Base-by-base conservation (phyloP, 1,139 yeast genomes). In the Eremothecium sinecaudum region DNA sequence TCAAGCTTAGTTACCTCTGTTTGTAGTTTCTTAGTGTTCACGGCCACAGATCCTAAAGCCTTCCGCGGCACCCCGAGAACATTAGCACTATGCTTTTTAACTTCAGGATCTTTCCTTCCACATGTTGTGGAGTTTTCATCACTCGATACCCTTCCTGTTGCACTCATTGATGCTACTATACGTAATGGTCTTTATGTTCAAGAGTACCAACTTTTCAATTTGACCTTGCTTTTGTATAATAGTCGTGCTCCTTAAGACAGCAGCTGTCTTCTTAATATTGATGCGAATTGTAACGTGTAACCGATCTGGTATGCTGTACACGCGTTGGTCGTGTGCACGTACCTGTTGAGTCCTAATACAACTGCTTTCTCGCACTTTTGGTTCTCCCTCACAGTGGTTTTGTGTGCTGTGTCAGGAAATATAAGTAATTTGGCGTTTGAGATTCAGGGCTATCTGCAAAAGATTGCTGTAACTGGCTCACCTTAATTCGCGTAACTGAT, bases 41-140 rank as follows among this genome's bases (percentile, higher is more conserved):
- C 30, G 15, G 21, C 21, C 21, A 27, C 30, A 4, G 30, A 4
- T 4, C 30, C 14, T 11, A 27, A 18, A n/a, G 30, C 30, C 30
- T 27, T 27, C 15, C 30, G 19, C 21, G 30, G 30, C 21, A 27
- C 30, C 30, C 30, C 30, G 15, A 27, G 20, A 19, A 27, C 21
- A n/a, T 19, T 27, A 18, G 11, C 17, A 12, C 13, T 11, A n/a
- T 14, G 30, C 14, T 27, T 27, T 14, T 17, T 15, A n/a, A 19
- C 21, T 19, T 19, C 21, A n/a, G n/a, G n/a, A n/a, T n/a, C n/a
- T n/a, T n/a, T n/a, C n/a, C n/a, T n/a, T n/a, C n/a, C n/a, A n/a
- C n/a, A n/a, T n/a, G n/a, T n/a, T n/a, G n/a, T n/a, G n/a, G n/a
- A n/a, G n/a, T n/a, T n/a, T 16, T 24, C 28, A 15, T 24, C 28